These are phyloP conservation scores for Phytopythium vexans DNA, from an alignment of 352 stramenopile species.

Conservation along the genomic window DNA sequence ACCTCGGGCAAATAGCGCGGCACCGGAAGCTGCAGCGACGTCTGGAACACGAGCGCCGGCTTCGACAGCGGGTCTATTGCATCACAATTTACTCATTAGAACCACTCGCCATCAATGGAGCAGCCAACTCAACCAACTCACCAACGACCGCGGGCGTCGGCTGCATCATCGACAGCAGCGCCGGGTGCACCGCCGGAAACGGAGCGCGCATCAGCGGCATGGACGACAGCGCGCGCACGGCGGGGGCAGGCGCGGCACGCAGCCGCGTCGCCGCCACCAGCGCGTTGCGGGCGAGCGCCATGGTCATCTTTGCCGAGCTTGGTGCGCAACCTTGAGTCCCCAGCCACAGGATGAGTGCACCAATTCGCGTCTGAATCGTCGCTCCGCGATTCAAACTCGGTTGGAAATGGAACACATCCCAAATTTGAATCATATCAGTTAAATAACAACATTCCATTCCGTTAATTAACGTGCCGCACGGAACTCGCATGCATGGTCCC, in stretches of 20 bases:
- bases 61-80: conserved; percentile 29
- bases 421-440: too few relatives aligned
- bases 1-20: conserved; percentile 40
- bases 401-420: too few relatives aligned
- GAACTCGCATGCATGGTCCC: too few relatives aligned
- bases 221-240: background rate
- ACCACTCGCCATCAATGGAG: background rate
- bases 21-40: conserved; percentile 13
- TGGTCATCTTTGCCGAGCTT: background rate
- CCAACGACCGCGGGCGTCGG: conserved; percentile 2
- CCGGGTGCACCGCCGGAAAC: conserved; percentile 3
- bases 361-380: too few relatives aligned
- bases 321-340: too few relatives aligned
- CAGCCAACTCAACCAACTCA: background rate
- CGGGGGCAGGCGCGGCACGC: conserved; percentile 4
- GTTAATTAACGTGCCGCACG: too few relatives aligned
- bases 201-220: background rate
- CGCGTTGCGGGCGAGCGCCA: conserved; percentile 6
- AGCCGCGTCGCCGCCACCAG: conserved; percentile 2
- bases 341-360: too few relatives aligned
- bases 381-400: too few relatives aligned
- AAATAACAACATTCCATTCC: too few relatives aligned
- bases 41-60: conserved; percentile 44
- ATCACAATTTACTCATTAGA: conserved; percentile 2
- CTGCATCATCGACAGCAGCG: conserved; percentile 18